Base-by-base conservation (phyloP, 371 early-diverging fungal genomes). In the Mucor circinelloides region DNA sequence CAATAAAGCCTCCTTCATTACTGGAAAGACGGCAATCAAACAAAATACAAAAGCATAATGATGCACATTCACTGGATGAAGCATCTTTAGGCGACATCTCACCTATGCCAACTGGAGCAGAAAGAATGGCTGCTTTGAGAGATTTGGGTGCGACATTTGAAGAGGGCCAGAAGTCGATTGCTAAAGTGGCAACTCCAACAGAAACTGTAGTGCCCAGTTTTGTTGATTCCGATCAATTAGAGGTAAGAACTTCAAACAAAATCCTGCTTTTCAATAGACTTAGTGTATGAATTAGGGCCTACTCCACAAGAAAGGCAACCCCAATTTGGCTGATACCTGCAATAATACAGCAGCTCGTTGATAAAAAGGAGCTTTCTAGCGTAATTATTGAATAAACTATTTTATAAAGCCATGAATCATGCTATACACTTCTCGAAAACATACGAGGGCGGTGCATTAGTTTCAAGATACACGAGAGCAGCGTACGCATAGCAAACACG, bases 171-270 rank as follows among this genome's bases (percentile, higher is more conserved):
- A 79, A 68, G 15, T 59, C 72, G 0, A 70, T 82, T 28, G 63
- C 79, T 21, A 82, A 82, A 38, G 71, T 82, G 6, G 82, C 82
- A 17, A 82, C 82, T 5, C 82, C 82, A 10, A 75, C 75, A 25
- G 76, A 70, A 21, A 64, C 73, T 15, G 62, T 68, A 19, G 72
- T 78, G 23, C 82, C 82, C 5, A 77, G 72, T 13, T 81, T 81
- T 71, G 67, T 81, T 3, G 79, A 81, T 58, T 66, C 72, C 19
- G 63, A 73, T 5, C 68, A 73, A 52, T 59, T 71, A 25, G 72
- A 71, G 66, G 66, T 66, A 66, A 12, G 17, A 1, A 34, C 8
- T 9, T 2, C n/a, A 9, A n/a, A n/a, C n/a, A n/a, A 34, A 21
- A n/a, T n/a, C n/a, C n/a, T n/a, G n/a, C n/a, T n/a, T n/a, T n/a